Percentiles rank a stretch among this genome's conserved stretches.
Evolutionary conservation across 345 rosid genomes (phyloP).

Genomic region (Lumnitzera racemosa): DNA sequence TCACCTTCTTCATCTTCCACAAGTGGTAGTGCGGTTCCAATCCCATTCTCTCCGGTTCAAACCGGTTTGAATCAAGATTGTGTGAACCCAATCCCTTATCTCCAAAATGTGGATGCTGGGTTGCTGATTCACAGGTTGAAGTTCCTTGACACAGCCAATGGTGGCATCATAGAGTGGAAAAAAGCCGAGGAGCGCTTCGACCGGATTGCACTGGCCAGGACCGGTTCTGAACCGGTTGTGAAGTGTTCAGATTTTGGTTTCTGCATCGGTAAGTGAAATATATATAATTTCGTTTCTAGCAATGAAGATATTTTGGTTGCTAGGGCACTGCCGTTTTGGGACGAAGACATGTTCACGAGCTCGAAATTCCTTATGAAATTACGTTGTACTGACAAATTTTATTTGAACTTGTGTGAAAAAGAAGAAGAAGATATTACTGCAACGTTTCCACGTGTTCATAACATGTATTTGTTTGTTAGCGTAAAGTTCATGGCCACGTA

Average conservation of each 20-base stretch:
- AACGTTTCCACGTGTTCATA: too few species aligned
- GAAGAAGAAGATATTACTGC: too few species aligned
- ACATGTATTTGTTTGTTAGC: too few species aligned
- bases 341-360: too few species aligned
- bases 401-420: too few species aligned
- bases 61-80: neutral
- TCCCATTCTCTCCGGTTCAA: slow-evolving; percentile 8
- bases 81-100: too few species aligned
- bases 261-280: slow-evolving; percentile 28
- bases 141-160: slow-evolving; percentile 15
- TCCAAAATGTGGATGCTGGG: neutral
- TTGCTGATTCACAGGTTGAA: slow-evolving; percentile 18
- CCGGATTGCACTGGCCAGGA: slow-evolving; percentile 15
- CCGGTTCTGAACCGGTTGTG: slow-evolving; percentile 15
- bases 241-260: slow-evolving; percentile 39
- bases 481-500: too few species aligned
- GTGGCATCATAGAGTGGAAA: slow-evolving; percentile 22
- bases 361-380: too few species aligned
- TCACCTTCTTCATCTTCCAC: slow-evolving; percentile 18
- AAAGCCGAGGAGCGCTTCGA: slow-evolving; percentile 32
- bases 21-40: slow-evolving; percentile 6
- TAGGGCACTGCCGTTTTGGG: too few species aligned
- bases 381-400: too few species aligned
- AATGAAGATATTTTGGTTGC: too few species aligned
- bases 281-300: too few species aligned